Percentiles rank a stretch among this genome's conserved stretches.
Evolutionary conservation across 305 asterid species (phyloP).

Genomic region (Fraxinus angustifolia): DNA sequence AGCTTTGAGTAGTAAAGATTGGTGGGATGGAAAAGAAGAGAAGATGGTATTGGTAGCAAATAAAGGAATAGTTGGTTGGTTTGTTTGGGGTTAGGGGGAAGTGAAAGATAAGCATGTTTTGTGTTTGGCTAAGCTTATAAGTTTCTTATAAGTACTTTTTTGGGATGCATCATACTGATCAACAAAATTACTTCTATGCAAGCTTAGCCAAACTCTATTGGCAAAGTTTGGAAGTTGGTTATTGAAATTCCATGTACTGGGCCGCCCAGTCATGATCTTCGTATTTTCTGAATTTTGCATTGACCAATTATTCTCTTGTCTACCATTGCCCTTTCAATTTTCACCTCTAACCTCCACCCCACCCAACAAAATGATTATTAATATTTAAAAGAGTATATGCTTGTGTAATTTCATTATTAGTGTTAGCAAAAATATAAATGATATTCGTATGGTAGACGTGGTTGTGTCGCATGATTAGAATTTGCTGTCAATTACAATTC

Average conservation of each 20-base stretch:
- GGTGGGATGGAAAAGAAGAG: constrained; percentile 6
- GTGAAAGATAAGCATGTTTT: background rate
- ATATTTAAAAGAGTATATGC: background rate
- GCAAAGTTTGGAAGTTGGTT: constrained; percentile 36
- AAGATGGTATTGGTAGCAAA: constrained; percentile 20
- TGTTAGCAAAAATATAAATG: background rate
- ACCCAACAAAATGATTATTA: background rate
- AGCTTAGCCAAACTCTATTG: background rate
- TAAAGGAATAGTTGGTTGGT: constrained; percentile 35
- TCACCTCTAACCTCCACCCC: background rate
- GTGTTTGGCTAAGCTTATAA: background rate
- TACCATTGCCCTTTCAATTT: background rate
- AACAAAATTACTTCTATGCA: background rate
- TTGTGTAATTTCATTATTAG: background rate
- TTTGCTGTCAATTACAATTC: too few relatives aligned
- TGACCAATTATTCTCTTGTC: constrained; percentile 12
- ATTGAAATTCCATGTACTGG: constrained; percentile 34
- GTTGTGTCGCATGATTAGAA: too few relatives aligned
- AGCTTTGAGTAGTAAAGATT: constrained; percentile 2
- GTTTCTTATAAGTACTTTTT: background rate
- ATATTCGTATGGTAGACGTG: background rate
- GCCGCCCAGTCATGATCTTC: constrained; percentile 34
- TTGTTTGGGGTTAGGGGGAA: constrained; percentile 48
- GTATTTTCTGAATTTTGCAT: constrained; percentile 15
- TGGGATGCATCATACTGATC: background rate